Base-by-base conservation (phyloP, 208 protist genomes). In the Herpetomonas tarakana region DNA sequence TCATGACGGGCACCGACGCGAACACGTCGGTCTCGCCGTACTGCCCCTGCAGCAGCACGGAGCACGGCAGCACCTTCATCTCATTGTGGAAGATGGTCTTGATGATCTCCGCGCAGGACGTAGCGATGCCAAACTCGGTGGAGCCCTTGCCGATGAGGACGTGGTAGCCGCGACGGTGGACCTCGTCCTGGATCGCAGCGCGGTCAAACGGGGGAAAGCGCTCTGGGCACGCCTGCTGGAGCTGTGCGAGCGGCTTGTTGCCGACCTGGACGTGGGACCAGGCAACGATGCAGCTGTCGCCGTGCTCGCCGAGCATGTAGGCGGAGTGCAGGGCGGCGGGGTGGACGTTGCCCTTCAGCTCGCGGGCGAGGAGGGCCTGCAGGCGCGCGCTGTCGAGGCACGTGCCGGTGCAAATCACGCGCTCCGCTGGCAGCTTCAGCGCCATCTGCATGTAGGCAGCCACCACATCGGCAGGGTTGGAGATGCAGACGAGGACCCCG, bases 251-350 rank as follows among this genome's bases (percentile, higher is more conserved):
- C 27, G 61, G 53, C 60, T 74, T 76, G 54, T 58, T 74, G 58
- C 74, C 64, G 14, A 83, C 54, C 1, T 46, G 45, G 22, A 70
- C 55, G 46, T 71, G 62, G 21, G 72, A 71, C 77, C 68, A 83
- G 1, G 77, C 72, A 4, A 71, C 69, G 44, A 83, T 73, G 55
- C 73, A 70, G 60, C 62, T 72, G 65, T 77, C 72, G 26, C 68
- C 77, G 63, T 80, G 72, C 63, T 83, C 77, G 28, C 72, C 72
- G 24, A 83, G 51, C 67, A 83, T 83, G 65, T 74, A 69, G n/a
- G 72, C 72, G 2, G 76, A 73, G 41, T 74, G 41, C 59, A 80
- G 59, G n/a, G 68, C 72, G 22, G 56, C 52, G 6, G 65, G 68
- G 47, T 68, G 56, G 22, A 83, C 62, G 65, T 56, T 62, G 68